A percentile compares a stretch with the other conserved stretches of the same genome.
These are phyloP conservation scores for Colletotrichum sp. DNA, from an alignment of 2,329 filamentous ascomycete genomes.

Conservation along the genomic window DNA sequence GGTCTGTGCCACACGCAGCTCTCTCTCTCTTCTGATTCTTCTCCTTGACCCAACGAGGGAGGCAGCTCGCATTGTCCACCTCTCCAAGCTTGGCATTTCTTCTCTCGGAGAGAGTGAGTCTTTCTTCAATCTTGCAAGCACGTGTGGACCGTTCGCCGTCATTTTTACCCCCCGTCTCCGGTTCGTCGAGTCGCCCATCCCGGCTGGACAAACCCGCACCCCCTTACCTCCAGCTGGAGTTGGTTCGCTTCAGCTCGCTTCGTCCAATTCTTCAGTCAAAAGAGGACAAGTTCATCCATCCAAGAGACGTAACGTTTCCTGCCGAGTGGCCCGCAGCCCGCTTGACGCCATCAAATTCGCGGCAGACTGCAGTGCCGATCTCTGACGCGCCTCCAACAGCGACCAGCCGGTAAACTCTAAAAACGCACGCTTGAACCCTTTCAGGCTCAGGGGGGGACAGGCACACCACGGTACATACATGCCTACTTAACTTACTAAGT, in stretches of 20 bases:
- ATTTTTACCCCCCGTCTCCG: neutral
- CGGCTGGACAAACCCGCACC: neutral
- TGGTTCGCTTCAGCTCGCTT: neutral
- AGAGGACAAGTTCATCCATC: neutral
- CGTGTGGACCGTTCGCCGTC: neutral
- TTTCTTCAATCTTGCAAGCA: neutral
- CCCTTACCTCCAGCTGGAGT: neutral
- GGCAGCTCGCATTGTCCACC: neutral
- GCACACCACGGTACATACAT: neutral
- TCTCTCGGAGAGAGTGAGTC: neutral
- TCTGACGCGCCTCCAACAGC: neutral
- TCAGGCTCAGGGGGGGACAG: conserved; percentile 3
- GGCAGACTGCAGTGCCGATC: conserved; percentile 1
- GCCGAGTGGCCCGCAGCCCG: neutral
- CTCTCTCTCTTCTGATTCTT: neutral
- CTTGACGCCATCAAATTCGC: conserved; percentile 2
- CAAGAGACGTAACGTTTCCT: neutral
- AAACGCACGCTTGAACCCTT: conserved; percentile 12
- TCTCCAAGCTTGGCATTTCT: neutral
- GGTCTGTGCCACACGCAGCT: neutral
- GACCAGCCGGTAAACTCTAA: conserved; percentile 18
- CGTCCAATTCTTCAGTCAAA: neutral
- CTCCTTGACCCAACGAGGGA: neutral
- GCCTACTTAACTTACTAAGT: neutral
- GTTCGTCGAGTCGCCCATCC: neutral